Evolutionary conservation across 371 early-diverging fungal species (phyloP), one percentile per base, ranked within the genome.

Genomic region (Circinella minor): DNA sequence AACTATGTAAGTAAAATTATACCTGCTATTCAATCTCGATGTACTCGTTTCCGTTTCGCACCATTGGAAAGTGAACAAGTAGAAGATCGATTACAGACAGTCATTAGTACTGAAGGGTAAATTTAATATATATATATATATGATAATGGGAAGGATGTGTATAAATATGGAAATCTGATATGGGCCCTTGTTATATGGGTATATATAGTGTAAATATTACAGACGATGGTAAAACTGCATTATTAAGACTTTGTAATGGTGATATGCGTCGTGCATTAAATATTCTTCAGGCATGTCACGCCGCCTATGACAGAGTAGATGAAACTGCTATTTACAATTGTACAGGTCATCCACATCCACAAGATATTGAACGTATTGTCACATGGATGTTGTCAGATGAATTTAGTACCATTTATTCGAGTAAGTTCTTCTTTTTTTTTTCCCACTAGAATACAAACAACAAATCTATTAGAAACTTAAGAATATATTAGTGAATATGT

Each of bases 1-100:
- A 99, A 99, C 81, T 98, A 99, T 80, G 94, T 96, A 43, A 92
- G 92, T 79, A 99, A 99, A 79, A 98, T 99, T 57, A 98, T 98
- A 57, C 99, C 99, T 4, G 99, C 99, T 4, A 87, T 99, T 59
- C 98, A 97, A 80, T 97, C 98, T 55, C 91, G 99, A 59, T 99
- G 99, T 85, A 97, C 99, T 10, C 90, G 96, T 48, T 99, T 99
- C 79, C 88, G 99, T 51, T 99, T 99, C 85, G 88, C 93, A 11
- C 99, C 99, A 0, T 83, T 99, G 55, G 86, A 87, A 62, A 66
- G 80, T 14, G 89, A 89, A 10, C 93, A 96, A 70, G 93, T 99
- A 7, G 85, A 88, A 38, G 70, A 77, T 1, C 84, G 98, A 34
- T 78, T 99, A 68, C 81, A 93, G 38, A 72, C 83, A 55, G 93